These are phyloP conservation scores for Emergomyces africanus DNA, from an alignment of 2,329 filamentous ascomycete species.

Conservation along the genomic window DNA sequence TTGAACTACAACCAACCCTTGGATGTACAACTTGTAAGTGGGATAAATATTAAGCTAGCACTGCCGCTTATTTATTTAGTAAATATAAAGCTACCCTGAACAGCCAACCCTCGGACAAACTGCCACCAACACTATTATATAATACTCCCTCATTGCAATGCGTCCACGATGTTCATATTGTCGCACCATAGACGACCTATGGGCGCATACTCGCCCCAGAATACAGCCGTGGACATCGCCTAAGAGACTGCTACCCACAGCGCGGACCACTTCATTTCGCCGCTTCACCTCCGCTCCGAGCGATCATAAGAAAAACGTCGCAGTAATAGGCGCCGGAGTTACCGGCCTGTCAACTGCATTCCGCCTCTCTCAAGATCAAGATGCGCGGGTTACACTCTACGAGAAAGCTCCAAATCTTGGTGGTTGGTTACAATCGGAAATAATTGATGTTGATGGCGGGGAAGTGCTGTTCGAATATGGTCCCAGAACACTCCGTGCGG, in stretches of 20 bases:
- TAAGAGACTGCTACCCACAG: neutral
- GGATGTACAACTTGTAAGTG: no score
- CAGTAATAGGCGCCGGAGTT: slow-evolving; percentile 68
- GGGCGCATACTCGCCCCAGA: neutral
- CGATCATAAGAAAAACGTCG: slow-evolving; percentile 19
- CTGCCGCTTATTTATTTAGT: no score
- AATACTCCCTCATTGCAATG: slow-evolving; percentile 3
- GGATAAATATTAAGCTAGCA: no score
- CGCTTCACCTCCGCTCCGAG: neutral
- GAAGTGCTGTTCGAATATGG: slow-evolving; percentile 70
- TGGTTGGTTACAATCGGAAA: slow-evolving; percentile 68
- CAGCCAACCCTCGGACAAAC: neutral
- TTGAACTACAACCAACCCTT: no score
- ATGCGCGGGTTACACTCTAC: slow-evolving; percentile 65
- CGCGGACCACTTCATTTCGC: neutral
- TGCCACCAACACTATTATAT: neutral
- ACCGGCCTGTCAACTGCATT: slow-evolving; percentile 70
- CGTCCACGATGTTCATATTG: slow-evolving; percentile 3
- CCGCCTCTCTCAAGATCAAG: slow-evolving; percentile 58
- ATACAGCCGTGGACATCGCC: neutral
- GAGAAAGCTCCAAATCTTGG: slow-evolving; percentile 59
- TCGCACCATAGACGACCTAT: slow-evolving; percentile 1
- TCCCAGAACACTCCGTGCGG: slow-evolving; percentile 59
- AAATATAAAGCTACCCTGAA: neutral
- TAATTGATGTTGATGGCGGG: slow-evolving; percentile 47